Evolutionary conservation across 306 rosid genomes (phyloP).

Genomic region (Vachellia pachyceras): DNA sequence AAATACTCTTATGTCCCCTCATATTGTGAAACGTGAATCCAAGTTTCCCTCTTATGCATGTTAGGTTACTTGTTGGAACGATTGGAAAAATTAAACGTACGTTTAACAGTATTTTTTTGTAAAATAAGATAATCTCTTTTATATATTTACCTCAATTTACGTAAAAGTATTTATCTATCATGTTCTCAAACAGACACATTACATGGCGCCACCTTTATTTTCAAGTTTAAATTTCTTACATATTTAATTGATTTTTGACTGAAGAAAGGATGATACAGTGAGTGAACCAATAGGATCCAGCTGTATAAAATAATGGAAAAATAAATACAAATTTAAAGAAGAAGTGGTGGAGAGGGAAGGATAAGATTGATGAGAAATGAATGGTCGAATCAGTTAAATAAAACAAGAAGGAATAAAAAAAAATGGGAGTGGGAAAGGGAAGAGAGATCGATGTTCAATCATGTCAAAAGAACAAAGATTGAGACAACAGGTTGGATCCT

Average conservation of each 20-base stretch:
- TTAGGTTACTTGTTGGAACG: no score
- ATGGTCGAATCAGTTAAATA: slow-evolving; percentile 40
- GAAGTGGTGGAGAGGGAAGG: neutral
- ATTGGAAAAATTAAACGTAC: no score
- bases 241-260: neutral
- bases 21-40: neutral
- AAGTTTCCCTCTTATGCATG: neutral
- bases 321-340: neutral
- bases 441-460: slow-evolving; percentile 40
- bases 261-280: neutral
- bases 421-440: slow-evolving; percentile 44
- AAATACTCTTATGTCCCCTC: slow-evolving; percentile 35
- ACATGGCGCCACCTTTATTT: neutral
- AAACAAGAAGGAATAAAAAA: slow-evolving; percentile 8
- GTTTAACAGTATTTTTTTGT: no score
- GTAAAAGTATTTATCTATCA: no score
- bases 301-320: neutral
- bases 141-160: no score
- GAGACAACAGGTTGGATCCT: neutral
- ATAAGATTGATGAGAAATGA: neutral
- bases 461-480: slow-evolving; percentile 18
- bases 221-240: neutral
- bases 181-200: no score
- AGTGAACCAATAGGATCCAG: neutral
- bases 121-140: no score